phyloP scores from a whole-genome alignment of 192 early-diverging fungal species.

The Linderina pennispora region DNA sequence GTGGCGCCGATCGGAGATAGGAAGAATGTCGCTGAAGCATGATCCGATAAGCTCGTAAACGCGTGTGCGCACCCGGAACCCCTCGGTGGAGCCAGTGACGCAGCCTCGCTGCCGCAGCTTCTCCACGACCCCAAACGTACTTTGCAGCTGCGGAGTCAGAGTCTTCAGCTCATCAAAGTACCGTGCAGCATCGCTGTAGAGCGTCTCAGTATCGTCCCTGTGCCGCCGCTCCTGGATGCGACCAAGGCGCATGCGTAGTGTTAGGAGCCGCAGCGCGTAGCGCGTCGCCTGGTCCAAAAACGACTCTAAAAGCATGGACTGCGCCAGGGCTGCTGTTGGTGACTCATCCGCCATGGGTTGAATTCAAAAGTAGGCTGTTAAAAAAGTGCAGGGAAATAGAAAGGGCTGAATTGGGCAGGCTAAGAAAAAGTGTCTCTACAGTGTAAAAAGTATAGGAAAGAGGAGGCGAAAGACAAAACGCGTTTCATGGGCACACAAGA shows the following conservation, averaged over 20 bases:
- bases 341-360: conserved; percentile 1
- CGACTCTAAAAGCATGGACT: conserved; percentile 32
- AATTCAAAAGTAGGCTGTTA: not conserved
- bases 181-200: not conserved
- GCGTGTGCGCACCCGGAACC: conserved; percentile 14
- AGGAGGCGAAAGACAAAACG: too few relatives aligned
- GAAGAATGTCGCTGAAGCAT: conserved; percentile 22
- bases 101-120: conserved; percentile 10
- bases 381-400: not conserved
- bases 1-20: not conserved
- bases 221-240: conserved; percentile 12
- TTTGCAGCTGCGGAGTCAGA: conserved; percentile 10
- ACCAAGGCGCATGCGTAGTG: conserved; percentile 17
- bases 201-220: too few relatives aligned
- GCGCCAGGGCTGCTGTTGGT: conserved; percentile 6
- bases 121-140: conserved; percentile 14
- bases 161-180: conserved; percentile 8
- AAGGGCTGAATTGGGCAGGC: too few relatives aligned
- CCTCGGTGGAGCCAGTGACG: conserved; percentile 11
- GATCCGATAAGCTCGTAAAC: conserved; percentile 15
- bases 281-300: conserved; percentile 31
- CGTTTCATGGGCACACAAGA: too few relatives aligned
- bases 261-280: conserved; percentile 12
- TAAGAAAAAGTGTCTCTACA: too few relatives aligned
- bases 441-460: too few relatives aligned